Evolutionary conservation across 768 basidiomycete genomes (phyloP), one percentile per base, ranked within the genome.

Genomic region (Mycena kentingensis): DNA sequence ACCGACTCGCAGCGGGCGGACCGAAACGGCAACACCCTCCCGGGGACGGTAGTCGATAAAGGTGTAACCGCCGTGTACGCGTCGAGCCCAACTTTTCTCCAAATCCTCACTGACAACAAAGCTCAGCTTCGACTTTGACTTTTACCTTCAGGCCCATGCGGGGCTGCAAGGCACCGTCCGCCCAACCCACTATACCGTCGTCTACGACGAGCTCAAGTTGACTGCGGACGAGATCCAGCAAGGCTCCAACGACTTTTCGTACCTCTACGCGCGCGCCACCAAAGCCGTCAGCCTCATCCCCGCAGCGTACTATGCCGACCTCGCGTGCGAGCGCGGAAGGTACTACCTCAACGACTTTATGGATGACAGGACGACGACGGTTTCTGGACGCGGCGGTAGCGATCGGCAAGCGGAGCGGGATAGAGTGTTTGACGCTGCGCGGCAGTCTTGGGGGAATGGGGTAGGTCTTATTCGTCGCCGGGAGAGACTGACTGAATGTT

Each of bases 281-380:
- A 87, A 88, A 60, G 86, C 90, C 0, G 92, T 94, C 26, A 90
- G 87, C 63, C 72, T 93, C 21, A 77, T 91, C 11, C 89, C 90
- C 0, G 79, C 89, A 0, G 89, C 89, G 0, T 90, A 90, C 63
- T 90, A 90, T 60, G 86, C 88, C 6, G 89, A 92, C 68, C 68
- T 92, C 45, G 90, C 88, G 1, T 91, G 89, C 65, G 90, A 93
- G 68, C 74, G 90, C 10, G 90, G 86, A 0, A 70, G 90, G 31
- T 86, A 77, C 63, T 93, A 90, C 62, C 58, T 93, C 34, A 88
- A 90, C 55, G 83, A 85, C 1, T 84, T 90, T 45, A 66, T 92
- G 65, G 53, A 22, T 24, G 52, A 26, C 31, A 34, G 42, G 49
- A 46, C 47, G 52, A 42, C 49, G 29, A 16, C 5, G 57, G 59